Conservation (phyloP, 805 yeast species). For the Starmera dryadoides region DNA sequence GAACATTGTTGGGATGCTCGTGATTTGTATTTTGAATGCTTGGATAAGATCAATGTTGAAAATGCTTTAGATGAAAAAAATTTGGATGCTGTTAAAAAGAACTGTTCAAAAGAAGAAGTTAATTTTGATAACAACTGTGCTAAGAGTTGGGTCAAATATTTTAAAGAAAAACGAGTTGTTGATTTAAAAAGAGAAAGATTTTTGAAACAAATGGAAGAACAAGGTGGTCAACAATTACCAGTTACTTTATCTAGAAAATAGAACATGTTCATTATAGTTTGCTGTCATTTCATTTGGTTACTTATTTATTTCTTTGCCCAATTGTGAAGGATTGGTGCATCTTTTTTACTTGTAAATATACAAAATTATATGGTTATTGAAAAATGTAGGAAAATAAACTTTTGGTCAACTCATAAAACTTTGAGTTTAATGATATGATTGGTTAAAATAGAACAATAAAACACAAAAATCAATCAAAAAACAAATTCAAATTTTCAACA, state of each 20-base stretch:
- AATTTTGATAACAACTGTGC: slow-evolving; percentile 72
- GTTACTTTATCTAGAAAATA: slow-evolving; percentile 12
- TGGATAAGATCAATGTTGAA: slow-evolving; percentile 57
- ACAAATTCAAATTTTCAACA: too few species aligned
- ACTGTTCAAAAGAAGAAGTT: slow-evolving; percentile 52
- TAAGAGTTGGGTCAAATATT: slow-evolving; percentile 81
- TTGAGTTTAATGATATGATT: too few species aligned
- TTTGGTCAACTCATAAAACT: too few species aligned
- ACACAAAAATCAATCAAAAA: too few species aligned
- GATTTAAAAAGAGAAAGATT: slow-evolving; percentile 66
- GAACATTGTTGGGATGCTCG: slow-evolving; percentile 86
- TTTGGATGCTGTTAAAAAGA: slow-evolving; percentile 36
- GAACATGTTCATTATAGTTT: too few species aligned
- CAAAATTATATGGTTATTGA: background rate
- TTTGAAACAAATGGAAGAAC: slow-evolving; percentile 61
- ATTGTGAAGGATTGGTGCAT: too few species aligned
- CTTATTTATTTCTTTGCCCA: background rate
- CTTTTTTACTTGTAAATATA: background rate
- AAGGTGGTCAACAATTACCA: slow-evolving; percentile 37
- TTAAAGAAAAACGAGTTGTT: slow-evolving; percentile 81
- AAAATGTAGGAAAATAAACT: too few species aligned
- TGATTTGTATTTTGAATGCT: slow-evolving; percentile 69
- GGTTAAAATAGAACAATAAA: too few species aligned
- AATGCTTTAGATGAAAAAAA: slow-evolving; percentile 58
- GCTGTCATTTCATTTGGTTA: too few species aligned